Percentiles rank a stretch among this genome's conserved stretches.
These are phyloP conservation scores for Rhodotorula mucilaginosa DNA, from an alignment of 1,284 basidiomycete species.

Conservation along the genomic window DNA sequence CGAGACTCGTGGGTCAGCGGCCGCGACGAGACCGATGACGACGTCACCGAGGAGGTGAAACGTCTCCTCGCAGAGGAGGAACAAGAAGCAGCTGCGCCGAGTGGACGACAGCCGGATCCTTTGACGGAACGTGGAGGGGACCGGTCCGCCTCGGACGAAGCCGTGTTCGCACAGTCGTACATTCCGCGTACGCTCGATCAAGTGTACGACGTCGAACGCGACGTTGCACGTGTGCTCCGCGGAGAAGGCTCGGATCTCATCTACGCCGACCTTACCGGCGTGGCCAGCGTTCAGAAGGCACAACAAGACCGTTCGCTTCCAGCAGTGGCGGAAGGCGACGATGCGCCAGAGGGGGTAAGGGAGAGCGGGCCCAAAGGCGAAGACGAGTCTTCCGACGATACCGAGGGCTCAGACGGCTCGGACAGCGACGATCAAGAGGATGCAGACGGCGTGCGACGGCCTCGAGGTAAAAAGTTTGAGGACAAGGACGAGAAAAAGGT, in stretches of 20 bases:
- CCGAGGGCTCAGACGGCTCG: slow-evolving; percentile 13
- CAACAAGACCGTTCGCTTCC: slow-evolving; percentile 15
- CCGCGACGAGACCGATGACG: slow-evolving; percentile 45
- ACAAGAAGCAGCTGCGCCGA: slow-evolving; percentile 17
- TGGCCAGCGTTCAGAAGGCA: slow-evolving; percentile 55
- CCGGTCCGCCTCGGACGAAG: slow-evolving; percentile 64
- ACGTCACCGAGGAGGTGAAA: slow-evolving; percentile 34
- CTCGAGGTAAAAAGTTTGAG: slow-evolving; percentile 83
- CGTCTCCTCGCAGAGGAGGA: slow-evolving; percentile 21
- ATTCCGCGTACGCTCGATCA: slow-evolving; percentile 90
- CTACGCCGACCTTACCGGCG: slow-evolving; percentile 77
- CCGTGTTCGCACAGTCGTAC: slow-evolving; percentile 80
- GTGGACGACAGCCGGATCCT: slow-evolving; percentile 41
- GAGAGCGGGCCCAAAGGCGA: slow-evolving; percentile 40
- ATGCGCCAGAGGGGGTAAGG: slow-evolving; percentile 37
- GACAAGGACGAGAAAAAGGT: slow-evolving; percentile 90
- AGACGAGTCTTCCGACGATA: slow-evolving; percentile 1
- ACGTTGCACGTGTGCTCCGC: slow-evolving; percentile 67
- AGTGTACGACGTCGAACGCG: slow-evolving; percentile 86
- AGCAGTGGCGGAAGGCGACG: slow-evolving; percentile 30
- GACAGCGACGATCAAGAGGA: slow-evolving; percentile 44
- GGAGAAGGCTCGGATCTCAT: slow-evolving; percentile 73
- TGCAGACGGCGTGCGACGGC: slow-evolving; percentile 58
- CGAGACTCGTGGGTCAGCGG: slow-evolving; percentile 53
- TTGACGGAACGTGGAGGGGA: slow-evolving; percentile 45